Percentiles rank a stretch among this genome's conserved stretches.
Conservation (phyloP, 1,284 basidiomycete genomes). For the Pseudozyma pruni region DNA sequence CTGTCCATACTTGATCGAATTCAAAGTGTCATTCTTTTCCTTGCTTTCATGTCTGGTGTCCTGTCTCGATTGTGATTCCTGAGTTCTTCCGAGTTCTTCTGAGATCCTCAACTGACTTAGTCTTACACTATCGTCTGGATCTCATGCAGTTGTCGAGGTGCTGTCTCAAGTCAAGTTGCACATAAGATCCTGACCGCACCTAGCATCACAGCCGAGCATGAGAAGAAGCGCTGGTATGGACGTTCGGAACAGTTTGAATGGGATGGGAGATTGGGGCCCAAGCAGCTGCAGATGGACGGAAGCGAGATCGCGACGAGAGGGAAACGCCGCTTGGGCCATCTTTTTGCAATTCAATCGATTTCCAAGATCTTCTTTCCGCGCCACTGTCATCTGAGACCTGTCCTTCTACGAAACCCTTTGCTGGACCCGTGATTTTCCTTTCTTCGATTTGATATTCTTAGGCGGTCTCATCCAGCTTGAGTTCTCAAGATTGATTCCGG, state of each 20-base stretch:
- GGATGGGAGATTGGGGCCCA: too few species aligned
- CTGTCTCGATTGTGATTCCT: slow-evolving; percentile 3
- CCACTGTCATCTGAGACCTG: slow-evolving; percentile 13
- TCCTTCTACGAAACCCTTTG: slow-evolving; percentile 1
- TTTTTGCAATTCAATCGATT: not conserved
- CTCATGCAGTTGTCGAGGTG: too few species aligned
- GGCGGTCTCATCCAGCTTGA: too few species aligned
- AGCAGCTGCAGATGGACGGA: too few species aligned
- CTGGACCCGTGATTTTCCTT: slow-evolving; percentile 29
- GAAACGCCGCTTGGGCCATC: slow-evolving; percentile 19
- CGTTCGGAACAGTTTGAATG: too few species aligned
- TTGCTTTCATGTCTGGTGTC: slow-evolving; percentile 3
- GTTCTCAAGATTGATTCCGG: too few species aligned
- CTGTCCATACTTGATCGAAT: slow-evolving; percentile 20
- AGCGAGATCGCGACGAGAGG: slow-evolving; percentile 5
- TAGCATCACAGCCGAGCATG: too few species aligned
- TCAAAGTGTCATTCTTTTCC: slow-evolving; percentile 4
- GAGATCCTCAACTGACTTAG: too few species aligned
- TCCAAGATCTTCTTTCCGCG: slow-evolving; percentile 10
- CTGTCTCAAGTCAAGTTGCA: too few species aligned
- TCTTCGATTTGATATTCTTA: not conserved
- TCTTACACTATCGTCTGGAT: too few species aligned
- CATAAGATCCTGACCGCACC: too few species aligned
- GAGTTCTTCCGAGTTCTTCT: not conserved
- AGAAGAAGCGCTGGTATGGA: too few species aligned